Conservation (phyloP, 768 basidiomycete genomes). For the Psilocybe azurescens region DNA sequence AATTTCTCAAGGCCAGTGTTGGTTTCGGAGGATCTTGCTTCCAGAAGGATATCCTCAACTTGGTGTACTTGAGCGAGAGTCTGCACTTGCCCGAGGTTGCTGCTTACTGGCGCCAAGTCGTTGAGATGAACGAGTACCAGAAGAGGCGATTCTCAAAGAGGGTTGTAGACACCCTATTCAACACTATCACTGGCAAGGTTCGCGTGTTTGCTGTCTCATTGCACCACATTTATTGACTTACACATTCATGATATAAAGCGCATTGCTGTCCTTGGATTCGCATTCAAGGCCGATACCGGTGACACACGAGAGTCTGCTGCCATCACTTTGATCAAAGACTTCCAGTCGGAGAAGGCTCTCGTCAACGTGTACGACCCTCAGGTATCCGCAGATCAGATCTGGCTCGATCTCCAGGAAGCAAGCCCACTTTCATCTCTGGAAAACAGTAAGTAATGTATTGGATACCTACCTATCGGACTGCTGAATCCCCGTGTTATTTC, state of each 20-base stretch:
- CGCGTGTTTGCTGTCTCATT: constrained; percentile 21
- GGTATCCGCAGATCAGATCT: constrained; percentile 86
- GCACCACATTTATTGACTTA: constrained; percentile 6
- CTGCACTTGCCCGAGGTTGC: constrained; percentile 96
- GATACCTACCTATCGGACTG: constrained; percentile 4
- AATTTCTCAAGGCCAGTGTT: constrained; percentile 94
- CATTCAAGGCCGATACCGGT: constrained; percentile 99
- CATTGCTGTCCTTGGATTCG: constrained; percentile 97
- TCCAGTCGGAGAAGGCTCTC: constrained; percentile 86
- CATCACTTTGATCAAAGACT: constrained; percentile 93
- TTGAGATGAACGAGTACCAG: constrained; percentile 99
- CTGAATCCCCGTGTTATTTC: not conserved
- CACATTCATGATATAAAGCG: constrained; percentile 47
- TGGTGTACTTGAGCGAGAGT: constrained; percentile 96
- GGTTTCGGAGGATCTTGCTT: constrained; percentile 99
- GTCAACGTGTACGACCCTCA: constrained; percentile 94
- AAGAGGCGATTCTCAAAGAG: constrained; percentile 95
- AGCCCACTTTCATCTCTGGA: constrained; percentile 67
- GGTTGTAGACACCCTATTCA: constrained; percentile 97
- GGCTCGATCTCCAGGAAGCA: constrained; percentile 76
- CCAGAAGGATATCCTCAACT: constrained; percentile 99
- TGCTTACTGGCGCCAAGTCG: constrained; percentile 96
- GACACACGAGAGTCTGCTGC: constrained; percentile 98
- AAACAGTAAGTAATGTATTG: constrained; percentile 55
- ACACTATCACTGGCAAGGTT: constrained; percentile 95